Conservation (phyloP, 1,284 basidiomycete genomes). For the Ganoderma meredithae region DNA sequence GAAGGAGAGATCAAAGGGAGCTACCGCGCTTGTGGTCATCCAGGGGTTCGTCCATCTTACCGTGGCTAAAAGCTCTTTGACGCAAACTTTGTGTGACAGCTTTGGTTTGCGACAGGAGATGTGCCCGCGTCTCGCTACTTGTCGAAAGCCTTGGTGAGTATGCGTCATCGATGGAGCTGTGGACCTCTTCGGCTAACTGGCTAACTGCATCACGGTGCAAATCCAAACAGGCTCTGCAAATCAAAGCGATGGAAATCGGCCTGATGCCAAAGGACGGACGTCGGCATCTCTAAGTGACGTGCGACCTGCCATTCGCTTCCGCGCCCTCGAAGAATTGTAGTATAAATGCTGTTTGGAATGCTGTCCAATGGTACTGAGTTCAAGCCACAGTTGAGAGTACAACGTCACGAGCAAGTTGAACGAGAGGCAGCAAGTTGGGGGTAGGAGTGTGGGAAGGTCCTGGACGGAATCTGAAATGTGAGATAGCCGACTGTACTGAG, state of each 20-base stretch:
- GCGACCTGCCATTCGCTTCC: background rate
- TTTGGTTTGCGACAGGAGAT: constrained; percentile 47
- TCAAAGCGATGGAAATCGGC: background rate
- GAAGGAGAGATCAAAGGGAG: constrained; percentile 64
- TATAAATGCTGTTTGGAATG: no score
- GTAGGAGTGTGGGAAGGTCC: background rate
- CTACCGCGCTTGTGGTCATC: constrained; percentile 44
- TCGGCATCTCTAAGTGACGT: background rate
- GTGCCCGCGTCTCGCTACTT: constrained; percentile 42
- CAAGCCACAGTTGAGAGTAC: no score
- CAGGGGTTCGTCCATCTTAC: constrained; percentile 32
- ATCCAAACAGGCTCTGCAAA: background rate
- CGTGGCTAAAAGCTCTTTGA: background rate
- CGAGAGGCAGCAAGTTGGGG: no score
- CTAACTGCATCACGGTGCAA: background rate
- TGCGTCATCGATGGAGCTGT: background rate
- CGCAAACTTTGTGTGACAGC: constrained; percentile 26
- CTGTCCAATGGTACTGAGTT: no score
- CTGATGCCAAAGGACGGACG: background rate
- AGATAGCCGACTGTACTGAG: no score
- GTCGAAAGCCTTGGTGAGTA: constrained; percentile 45
- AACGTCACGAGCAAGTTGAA: no score
- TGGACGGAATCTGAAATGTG: background rate
- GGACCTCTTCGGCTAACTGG: background rate
- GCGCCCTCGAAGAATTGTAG: background rate